Conservation (phyloP, 345 rosid genomes). For the Theobroma cacao region DNA sequence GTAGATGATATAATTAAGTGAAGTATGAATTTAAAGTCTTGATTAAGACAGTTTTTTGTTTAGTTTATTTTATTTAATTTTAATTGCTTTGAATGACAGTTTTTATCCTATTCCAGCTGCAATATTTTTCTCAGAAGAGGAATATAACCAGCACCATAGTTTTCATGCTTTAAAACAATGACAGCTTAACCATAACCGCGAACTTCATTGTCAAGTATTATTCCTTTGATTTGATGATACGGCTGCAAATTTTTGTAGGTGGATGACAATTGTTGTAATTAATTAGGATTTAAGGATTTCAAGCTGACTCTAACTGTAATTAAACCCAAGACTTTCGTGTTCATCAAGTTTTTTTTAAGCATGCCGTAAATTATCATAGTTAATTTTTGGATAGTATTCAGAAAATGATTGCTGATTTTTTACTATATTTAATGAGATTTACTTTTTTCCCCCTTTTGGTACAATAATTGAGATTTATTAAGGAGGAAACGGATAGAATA, state of each 20-base stretch:
- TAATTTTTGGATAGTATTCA: too few relatives aligned
- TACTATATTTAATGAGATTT: too few relatives aligned
- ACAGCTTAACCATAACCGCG: conserved; percentile 30
- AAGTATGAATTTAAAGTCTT: background rate
- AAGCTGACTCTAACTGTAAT: too few relatives aligned
- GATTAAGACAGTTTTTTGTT: background rate
- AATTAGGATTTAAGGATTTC: background rate
- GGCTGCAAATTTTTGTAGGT: background rate
- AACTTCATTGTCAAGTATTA: conserved; percentile 10
- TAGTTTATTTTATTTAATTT: background rate
- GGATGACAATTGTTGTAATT: background rate
- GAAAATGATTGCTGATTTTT: too few relatives aligned
- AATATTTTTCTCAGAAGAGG: background rate
- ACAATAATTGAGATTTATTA: too few relatives aligned
- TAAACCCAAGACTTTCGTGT: background rate
- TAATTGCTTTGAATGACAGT: background rate
- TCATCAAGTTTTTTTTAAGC: background rate
- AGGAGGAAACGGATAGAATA: too few relatives aligned
- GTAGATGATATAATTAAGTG: background rate
- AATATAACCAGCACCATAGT: conserved; percentile 17
- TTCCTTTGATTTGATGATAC: background rate
- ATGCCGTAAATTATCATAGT: too few relatives aligned
- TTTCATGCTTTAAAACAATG: conserved; percentile 31
- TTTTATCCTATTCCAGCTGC: background rate
- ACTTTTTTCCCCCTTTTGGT: too few relatives aligned